These are phyloP conservation scores for Amorphotheca resinae DNA, from an alignment of 495 filamentous ascomycete genomes.

Conservation along the genomic window DNA sequence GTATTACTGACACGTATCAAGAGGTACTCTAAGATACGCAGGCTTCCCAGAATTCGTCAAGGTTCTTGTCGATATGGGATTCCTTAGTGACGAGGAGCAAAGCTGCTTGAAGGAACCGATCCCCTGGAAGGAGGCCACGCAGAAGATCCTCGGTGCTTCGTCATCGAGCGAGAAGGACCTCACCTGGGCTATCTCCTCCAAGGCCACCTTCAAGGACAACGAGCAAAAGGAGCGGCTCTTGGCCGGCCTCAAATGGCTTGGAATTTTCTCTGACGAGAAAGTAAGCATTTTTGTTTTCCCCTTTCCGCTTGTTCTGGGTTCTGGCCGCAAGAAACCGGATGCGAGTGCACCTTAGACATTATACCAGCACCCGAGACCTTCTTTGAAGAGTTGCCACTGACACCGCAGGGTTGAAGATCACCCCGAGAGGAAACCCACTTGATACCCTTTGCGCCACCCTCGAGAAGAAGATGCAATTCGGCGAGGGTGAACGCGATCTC, in stretches of 20 bases:
- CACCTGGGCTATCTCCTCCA: slow-evolving; percentile 55
- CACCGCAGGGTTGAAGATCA: slow-evolving; percentile 32
- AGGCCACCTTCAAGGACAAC: slow-evolving; percentile 54
- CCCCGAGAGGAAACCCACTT: slow-evolving; percentile 63
- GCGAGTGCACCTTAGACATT: neutral
- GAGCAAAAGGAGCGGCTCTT: slow-evolving; percentile 70
- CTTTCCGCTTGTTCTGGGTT: neutral
- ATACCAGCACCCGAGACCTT: neutral
- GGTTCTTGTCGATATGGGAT: slow-evolving; percentile 62
- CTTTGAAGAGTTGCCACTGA: neutral
- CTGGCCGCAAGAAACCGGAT: neutral
- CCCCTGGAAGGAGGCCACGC: slow-evolving; percentile 71
- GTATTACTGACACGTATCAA: too few relatives aligned
- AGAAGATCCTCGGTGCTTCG: slow-evolving; percentile 55
- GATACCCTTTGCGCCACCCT: slow-evolving; percentile 85
- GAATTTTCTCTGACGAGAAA: slow-evolving; percentile 74
- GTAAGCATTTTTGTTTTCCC: neutral
- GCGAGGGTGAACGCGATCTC: slow-evolving; percentile 70
- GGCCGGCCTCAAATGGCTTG: slow-evolving; percentile 71
- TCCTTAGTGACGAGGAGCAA: slow-evolving; percentile 55
- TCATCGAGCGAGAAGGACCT: slow-evolving; percentile 54
- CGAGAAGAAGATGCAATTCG: slow-evolving; percentile 87
- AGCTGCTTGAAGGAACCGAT: slow-evolving; percentile 48
- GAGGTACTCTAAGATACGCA: slow-evolving; percentile 68
- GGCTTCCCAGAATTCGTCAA: slow-evolving; percentile 85